Evolutionary conservation across 2,329 filamentous ascomycete species (phyloP).

Genomic region (Colletotrichum horii): DNA sequence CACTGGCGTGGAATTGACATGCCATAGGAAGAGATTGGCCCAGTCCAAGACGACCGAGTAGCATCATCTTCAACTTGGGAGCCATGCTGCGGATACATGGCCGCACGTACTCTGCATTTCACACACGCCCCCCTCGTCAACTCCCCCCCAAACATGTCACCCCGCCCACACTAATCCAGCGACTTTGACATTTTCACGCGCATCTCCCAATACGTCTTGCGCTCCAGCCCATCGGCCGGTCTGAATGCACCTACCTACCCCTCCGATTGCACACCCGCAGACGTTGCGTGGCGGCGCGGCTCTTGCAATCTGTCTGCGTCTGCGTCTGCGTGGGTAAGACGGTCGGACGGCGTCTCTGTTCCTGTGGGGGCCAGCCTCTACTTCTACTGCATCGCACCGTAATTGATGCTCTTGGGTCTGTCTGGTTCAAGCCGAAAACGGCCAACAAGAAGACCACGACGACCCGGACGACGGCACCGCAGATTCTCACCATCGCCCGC

Average conservation of each 20-base stretch:
- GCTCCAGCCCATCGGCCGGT: not conserved
- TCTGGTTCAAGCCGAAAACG: no score
- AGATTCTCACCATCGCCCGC: not conserved
- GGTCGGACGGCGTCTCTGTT: not conserved
- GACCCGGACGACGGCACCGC: not conserved
- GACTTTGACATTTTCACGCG: not conserved
- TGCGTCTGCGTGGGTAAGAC: not conserved
- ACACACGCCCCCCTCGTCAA: not conserved
- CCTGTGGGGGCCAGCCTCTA: not conserved
- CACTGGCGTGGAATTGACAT: not conserved
- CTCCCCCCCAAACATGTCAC: not conserved
- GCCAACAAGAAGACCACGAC: not conserved
- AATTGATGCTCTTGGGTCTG: no score
- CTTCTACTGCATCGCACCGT: no score
- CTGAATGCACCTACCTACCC: not conserved
- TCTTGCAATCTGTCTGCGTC: slow-evolving; percentile 1
- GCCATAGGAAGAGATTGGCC: not conserved
- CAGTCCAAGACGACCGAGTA: not conserved
- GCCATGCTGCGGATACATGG: not conserved
- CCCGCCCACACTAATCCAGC: not conserved
- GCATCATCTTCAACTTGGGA: not conserved
- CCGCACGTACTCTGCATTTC: not conserved
- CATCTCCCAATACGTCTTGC: not conserved
- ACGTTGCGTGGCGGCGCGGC: not conserved
- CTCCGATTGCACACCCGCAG: not conserved